phyloP scores from a whole-genome alignment of 1,139 yeast species.

The Lodderomyces metapsilosis region DNA sequence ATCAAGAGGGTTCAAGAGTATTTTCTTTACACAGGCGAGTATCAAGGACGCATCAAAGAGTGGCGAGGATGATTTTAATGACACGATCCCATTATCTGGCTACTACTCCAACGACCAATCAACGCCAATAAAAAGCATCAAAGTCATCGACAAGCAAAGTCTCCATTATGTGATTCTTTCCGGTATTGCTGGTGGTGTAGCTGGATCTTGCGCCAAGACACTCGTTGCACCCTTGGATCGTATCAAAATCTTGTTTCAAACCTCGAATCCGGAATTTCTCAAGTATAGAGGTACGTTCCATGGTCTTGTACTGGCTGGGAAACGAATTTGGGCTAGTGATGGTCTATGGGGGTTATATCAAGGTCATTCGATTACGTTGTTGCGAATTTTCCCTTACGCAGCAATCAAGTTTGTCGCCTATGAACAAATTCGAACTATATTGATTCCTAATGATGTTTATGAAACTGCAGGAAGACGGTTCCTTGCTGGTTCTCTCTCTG shows the following conservation, averaged over 20 bases:
- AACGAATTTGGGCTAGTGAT: constrained; percentile 61
- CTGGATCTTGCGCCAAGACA: constrained; percentile 95
- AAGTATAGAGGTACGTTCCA: constrained; percentile 76
- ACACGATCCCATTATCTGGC: constrained; percentile 12
- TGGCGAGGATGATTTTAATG: neutral
- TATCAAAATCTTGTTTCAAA: constrained; percentile 90
- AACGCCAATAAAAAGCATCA: constrained; percentile 25
- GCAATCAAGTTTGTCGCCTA: constrained; percentile 97
- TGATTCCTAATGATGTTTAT: constrained; percentile 70
- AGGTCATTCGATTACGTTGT: constrained; percentile 91
- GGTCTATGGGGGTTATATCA: constrained; percentile 87
- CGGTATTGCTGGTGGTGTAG: constrained; percentile 93
- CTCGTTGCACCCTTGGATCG: constrained; percentile 94
- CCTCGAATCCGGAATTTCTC: constrained; percentile 85
- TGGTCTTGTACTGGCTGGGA: constrained; percentile 75
- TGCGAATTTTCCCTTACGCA: constrained; percentile 94
- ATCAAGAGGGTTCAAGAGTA: neutral
- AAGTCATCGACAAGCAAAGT: constrained; percentile 56
- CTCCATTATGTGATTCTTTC: constrained; percentile 76
- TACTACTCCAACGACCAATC: constrained; percentile 26
- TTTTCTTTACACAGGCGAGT: neutral
- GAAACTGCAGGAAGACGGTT: constrained; percentile 84
- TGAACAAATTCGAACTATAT: constrained; percentile 79
- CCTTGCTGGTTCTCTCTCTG: constrained; percentile 86
- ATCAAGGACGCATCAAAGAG: neutral